Evolutionary conservation across 768 basidiomycete genomes (phyloP), one percentile per base, ranked within the genome.

Genomic region (Trichaptum fuscoviolaceum): DNA sequence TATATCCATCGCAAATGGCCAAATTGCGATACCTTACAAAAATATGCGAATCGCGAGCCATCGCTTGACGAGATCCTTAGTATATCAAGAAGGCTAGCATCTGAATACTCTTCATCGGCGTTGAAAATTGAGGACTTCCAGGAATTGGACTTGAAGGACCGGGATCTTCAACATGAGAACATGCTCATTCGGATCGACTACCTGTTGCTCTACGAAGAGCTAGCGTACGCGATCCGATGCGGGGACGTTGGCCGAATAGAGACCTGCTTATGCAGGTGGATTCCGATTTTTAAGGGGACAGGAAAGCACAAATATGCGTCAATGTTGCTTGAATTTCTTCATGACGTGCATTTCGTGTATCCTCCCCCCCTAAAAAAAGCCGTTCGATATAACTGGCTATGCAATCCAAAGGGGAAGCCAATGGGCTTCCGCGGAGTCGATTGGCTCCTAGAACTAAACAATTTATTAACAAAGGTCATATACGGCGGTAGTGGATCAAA

Each of bases 401-500:
- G 73, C 5, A 83, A 82, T 65, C 81, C 77, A 0, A 79, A 74
- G 0, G 79, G 81, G 0, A 71, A 73, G 35, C 62, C 65, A 8
- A 70, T 72, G 2, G 66, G 67, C 0, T 83, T 76, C 42, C 68
- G 74, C 0, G 75, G 71, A 0, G 70, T 81, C 1, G 81, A 83
- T 62, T 83, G 80, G 80, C 63, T 75, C 8, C 70, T 80, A 1
- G 80, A 84, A 66, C 71, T 77, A 1, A 77, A 81, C 34, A 83
- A 83, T 65, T 73, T 82, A 1, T 80, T 76, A n/a, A 80, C 74
- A 6, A 83, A 82, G 71, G 80, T 80, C 23, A 66, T 73, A 0
- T 76, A 80, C 67, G 75, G 75, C 0, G 78, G 79, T 0, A 72
- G 73, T 8, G 73, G 69, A 3, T 77, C 77, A 2, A 82, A 69